Conservation (phyloP, 495 filamentous ascomycete species). For the Penicillium paxilli region DNA sequence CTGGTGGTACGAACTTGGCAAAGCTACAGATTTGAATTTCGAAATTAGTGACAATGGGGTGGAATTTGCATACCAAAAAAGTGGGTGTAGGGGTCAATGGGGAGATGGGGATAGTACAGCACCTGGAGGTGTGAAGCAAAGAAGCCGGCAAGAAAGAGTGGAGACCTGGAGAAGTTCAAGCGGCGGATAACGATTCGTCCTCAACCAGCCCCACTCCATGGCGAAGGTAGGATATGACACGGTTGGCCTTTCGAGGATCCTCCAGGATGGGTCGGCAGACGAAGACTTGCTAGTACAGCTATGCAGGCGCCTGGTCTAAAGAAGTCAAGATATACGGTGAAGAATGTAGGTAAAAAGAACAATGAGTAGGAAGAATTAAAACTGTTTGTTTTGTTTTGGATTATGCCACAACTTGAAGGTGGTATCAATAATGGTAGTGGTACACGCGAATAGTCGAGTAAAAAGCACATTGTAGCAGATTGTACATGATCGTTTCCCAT, state of each 20-base stretch:
- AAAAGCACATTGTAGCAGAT: slow-evolving; percentile 21
- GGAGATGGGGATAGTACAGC: no score
- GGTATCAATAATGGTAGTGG: slow-evolving; percentile 17
- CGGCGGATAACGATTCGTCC: neutral
- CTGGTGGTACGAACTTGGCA: neutral
- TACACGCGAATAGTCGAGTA: slow-evolving; percentile 16
- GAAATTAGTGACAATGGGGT: no score
- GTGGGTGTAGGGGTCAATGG: no score
- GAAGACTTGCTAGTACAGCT: neutral
- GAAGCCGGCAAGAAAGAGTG: no score
- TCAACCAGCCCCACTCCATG: neutral
- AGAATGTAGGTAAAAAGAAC: neutral
- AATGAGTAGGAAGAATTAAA: neutral
- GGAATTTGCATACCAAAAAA: no score
- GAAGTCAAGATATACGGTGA: neutral
- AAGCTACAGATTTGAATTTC: neutral
- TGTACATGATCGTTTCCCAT: slow-evolving; percentile 27
- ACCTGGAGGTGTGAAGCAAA: no score
- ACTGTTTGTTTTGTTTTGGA: slow-evolving; percentile 13
- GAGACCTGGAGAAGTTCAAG: neutral
- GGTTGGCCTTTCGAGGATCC: neutral
- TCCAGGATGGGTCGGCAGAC: neutral
- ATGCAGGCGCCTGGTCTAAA: neutral
- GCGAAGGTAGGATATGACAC: neutral
- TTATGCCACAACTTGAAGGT: slow-evolving; percentile 18